These are phyloP conservation scores for Globisporangium heterothallicum DNA, from an alignment of 352 stramenopile species.

Conservation along the genomic window DNA sequence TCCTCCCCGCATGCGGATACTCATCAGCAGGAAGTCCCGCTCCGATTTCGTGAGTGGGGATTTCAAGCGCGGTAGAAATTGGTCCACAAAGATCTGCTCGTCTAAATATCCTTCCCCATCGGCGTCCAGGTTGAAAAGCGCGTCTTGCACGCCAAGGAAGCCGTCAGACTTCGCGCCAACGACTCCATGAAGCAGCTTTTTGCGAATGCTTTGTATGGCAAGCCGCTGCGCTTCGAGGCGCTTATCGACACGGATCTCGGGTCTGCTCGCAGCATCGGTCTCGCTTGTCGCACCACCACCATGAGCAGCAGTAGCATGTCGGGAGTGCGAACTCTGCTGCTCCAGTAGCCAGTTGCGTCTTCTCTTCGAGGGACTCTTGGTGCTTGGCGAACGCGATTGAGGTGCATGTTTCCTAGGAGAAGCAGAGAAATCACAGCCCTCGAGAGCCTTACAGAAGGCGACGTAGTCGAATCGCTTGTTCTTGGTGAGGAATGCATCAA, in stretches of 20 bases:
- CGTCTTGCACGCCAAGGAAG: slow-evolving; percentile 39
- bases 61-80: slow-evolving; percentile 37
- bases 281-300: not conserved
- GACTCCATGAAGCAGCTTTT: slow-evolving; percentile 46
- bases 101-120: slow-evolving; percentile 32
- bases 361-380: not conserved
- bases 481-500: not conserved
- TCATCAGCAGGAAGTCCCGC: slow-evolving; percentile 36
- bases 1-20: slow-evolving; percentile 22
- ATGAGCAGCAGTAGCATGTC: not conserved
- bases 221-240: slow-evolving; percentile 45
- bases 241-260: slow-evolving; percentile 36
- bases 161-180: slow-evolving; percentile 25
- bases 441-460: slow-evolving; percentile 21
- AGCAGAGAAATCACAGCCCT: not conserved
- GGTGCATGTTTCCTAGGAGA: slow-evolving; percentile 1
- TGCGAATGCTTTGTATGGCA: slow-evolving; percentile 38
- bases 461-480: slow-evolving; percentile 23
- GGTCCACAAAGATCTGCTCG: slow-evolving; percentile 29
- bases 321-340: not conserved
- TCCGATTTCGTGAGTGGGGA: slow-evolving; percentile 38
- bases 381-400: not conserved
- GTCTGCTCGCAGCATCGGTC: not conserved
- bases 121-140: slow-evolving; percentile 30
- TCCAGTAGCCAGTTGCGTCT: not conserved